phyloP scores from a whole-genome alignment of 2,329 filamentous ascomycete genomes.

The Colletotrichum spaethianum region DNA sequence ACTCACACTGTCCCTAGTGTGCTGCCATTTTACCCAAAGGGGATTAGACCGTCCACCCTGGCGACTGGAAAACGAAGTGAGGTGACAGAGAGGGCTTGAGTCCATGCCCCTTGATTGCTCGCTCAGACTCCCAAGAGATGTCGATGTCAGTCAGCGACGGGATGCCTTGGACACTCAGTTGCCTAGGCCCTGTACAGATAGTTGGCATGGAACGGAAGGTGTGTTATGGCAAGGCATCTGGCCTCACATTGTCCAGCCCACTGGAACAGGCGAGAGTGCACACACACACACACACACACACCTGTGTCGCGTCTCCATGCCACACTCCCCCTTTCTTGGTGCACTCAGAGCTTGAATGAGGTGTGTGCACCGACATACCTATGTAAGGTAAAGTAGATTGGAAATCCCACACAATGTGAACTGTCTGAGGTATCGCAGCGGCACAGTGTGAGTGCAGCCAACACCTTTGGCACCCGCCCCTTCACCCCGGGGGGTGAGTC shows the following conservation, averaged over 20 bases:
- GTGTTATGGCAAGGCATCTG: background rate
- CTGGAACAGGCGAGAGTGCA: background rate
- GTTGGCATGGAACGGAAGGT: background rate
- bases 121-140: slow-evolving; percentile 23
- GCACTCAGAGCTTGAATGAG: background rate
- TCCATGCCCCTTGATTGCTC: slow-evolving; percentile 25
- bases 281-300: slow-evolving; percentile 15
- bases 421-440: slow-evolving; percentile 31
- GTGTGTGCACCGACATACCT: slow-evolving; percentile 17
- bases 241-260: background rate
- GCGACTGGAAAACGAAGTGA: slow-evolving; percentile 27
- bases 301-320: slow-evolving; percentile 3
- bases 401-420: slow-evolving; percentile 10
- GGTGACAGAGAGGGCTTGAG: slow-evolving; percentile 16
- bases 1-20: slow-evolving; percentile 12
- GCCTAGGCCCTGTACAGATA: background rate
- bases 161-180: background rate
- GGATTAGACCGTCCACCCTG: slow-evolving; percentile 11
- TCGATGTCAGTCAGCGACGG: slow-evolving; percentile 17
- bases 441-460: slow-evolving; percentile 35
- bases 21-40: background rate
- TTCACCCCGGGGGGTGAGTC: background rate
- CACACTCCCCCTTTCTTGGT: background rate
- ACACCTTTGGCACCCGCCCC: background rate
- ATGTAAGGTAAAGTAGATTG: background rate